A percentile compares a stretch with the other conserved stretches of the same genome.
These are phyloP conservation scores for Candida gorgasii DNA, from an alignment of 805 yeast species.

Conservation along the genomic window DNA sequence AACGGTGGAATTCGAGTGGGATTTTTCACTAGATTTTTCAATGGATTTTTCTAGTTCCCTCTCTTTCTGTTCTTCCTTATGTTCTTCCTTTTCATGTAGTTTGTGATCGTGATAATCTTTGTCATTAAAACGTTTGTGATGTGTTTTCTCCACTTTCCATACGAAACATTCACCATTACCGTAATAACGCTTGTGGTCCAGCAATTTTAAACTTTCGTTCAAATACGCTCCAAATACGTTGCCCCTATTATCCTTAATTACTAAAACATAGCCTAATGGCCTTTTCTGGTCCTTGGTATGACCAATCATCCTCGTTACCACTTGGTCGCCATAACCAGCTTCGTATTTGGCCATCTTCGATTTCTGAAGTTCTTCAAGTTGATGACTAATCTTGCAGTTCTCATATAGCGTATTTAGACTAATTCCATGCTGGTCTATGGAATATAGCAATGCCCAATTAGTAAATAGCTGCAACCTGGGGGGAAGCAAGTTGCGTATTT, in stretches of 20 bases:
- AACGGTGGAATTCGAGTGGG: constrained; percentile 1
- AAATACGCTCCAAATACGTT: constrained; percentile 76
- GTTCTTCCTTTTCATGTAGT: constrained; percentile 3
- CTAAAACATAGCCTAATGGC: constrained; percentile 70
- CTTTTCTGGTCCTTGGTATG: constrained; percentile 21
- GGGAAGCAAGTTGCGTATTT: constrained; percentile 72
- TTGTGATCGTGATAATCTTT: constrained; percentile 3
- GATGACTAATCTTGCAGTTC: constrained; percentile 47
- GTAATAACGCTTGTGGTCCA: constrained; percentile 71
- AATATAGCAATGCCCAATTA: constrained; percentile 75
- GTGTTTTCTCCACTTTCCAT: constrained; percentile 64
- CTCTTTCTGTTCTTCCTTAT: background rate
- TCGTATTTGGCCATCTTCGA: constrained; percentile 16
- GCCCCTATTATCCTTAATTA: constrained; percentile 64
- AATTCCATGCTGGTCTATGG: constrained; percentile 92
- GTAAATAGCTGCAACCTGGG: constrained; percentile 75
- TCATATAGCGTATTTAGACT: constrained; percentile 77
- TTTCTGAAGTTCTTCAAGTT: constrained; percentile 23
- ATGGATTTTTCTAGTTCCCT: background rate
- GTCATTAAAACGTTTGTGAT: constrained; percentile 5
- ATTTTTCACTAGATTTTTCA: background rate
- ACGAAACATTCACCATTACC: constrained; percentile 96
- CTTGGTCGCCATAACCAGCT: constrained; percentile 37
- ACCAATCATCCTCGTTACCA: constrained; percentile 33
- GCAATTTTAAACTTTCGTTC: constrained; percentile 71